Evolutionary conservation across 805 yeast species (phyloP).

Genomic region (Candida maesae): DNA sequence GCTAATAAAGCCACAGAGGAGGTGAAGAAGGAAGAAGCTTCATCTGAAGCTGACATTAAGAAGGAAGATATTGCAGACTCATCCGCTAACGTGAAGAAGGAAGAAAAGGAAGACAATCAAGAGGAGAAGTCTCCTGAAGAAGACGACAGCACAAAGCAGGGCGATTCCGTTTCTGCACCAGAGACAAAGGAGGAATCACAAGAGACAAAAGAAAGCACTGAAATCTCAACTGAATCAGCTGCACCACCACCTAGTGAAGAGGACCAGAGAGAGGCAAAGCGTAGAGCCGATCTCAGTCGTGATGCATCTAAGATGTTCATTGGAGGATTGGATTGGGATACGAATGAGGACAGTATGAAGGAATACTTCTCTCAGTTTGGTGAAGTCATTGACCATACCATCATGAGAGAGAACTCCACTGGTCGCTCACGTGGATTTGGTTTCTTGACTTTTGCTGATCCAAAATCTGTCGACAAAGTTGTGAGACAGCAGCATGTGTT

Average conservation of each 20-base stretch:
- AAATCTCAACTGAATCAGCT: neutral
- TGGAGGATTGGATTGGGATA: conserved; percentile 98
- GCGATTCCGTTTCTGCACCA: too few relatives aligned
- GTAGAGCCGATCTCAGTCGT: conserved; percentile 50
- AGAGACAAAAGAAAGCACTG: too few relatives aligned
- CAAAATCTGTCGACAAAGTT: conserved; percentile 83
- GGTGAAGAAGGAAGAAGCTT: conserved; percentile 7
- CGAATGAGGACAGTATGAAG: conserved; percentile 81
- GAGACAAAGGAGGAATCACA: neutral
- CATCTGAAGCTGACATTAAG: too few relatives aligned
- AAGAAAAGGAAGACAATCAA: conserved; percentile 5
- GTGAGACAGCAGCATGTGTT: conserved; percentile 80
- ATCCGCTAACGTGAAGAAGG: neutral
- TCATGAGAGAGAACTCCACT: conserved; percentile 84
- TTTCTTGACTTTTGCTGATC: conserved; percentile 78
- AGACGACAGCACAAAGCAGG: neutral
- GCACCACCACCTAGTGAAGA: conserved; percentile 1
- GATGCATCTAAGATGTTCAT: conserved; percentile 91
- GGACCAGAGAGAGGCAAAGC: conserved; percentile 17
- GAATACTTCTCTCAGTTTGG: conserved; percentile 87
- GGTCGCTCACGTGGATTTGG: conserved; percentile 96
- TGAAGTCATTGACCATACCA: conserved; percentile 80
- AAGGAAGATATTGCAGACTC: conserved; percentile 5
- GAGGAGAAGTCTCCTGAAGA: neutral
- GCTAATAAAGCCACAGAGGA: conserved; percentile 3